These are phyloP conservation scores for Stereocaulon alpinum DNA, from an alignment of 495 filamentous ascomycete genomes.

Conservation along the genomic window DNA sequence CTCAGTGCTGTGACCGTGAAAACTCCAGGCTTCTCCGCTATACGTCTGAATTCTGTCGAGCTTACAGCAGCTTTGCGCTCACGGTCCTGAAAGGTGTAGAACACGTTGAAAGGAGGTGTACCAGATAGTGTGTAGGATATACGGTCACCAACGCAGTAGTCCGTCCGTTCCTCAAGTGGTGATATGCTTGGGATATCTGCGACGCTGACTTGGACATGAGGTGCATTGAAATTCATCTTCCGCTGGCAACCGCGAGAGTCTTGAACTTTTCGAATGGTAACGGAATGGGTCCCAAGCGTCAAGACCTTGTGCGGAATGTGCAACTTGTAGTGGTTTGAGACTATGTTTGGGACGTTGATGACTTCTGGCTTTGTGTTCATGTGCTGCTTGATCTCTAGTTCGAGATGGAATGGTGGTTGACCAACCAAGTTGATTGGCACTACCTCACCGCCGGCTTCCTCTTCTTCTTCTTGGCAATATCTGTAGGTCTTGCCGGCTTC, in stretches of 20 bases:
- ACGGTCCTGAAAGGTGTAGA: constrained; percentile 74
- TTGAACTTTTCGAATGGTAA: constrained; percentile 79
- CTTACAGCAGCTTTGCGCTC: constrained; percentile 66
- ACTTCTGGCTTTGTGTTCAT: constrained; percentile 67
- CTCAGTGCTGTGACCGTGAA: constrained; percentile 78
- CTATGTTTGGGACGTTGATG: constrained; percentile 66
- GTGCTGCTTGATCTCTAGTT: constrained; percentile 86
- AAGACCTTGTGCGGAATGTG: constrained; percentile 73
- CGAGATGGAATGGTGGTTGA: constrained; percentile 76
- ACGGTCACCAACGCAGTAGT: constrained; percentile 93
- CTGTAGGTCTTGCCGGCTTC: constrained; percentile 91
- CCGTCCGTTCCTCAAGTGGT: constrained; percentile 67
- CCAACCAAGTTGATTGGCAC: constrained; percentile 79
- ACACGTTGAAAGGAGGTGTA: constrained; percentile 80
- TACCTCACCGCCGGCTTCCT: constrained; percentile 56
- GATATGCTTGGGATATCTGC: constrained; percentile 87
- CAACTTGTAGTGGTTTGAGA: constrained; percentile 60
- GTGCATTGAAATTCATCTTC: constrained; percentile 51
- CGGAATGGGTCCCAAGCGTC: constrained; percentile 70
- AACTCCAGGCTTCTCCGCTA: constrained; percentile 79
- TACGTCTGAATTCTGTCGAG: constrained; percentile 73
- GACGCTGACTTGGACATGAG: constrained; percentile 74
- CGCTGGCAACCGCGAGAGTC: constrained; percentile 76
- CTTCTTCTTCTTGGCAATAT: constrained; percentile 73
- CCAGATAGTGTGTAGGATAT: constrained; percentile 85